Evolutionary conservation across 1,284 basidiomycete genomes (phyloP).

Genomic region (Takashimella koratensis): DNA sequence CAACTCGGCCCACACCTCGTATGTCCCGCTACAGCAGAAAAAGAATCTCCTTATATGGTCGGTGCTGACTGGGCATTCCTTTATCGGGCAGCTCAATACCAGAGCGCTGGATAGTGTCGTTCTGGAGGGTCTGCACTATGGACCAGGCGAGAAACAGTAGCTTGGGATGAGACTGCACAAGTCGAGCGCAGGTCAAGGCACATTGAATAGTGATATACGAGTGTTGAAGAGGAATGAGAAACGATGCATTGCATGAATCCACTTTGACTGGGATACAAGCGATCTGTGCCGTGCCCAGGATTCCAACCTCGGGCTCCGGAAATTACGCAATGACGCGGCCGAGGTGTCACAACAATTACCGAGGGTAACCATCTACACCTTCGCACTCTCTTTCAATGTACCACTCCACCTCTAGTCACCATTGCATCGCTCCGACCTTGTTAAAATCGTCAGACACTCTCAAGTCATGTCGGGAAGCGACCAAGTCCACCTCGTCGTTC

Average conservation of each 20-base stretch:
- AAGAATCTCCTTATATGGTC: not conserved
- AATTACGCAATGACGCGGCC: too few species aligned
- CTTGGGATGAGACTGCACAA: not conserved
- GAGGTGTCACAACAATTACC: too few species aligned
- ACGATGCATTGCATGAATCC: too few species aligned
- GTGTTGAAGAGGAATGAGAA: too few species aligned
- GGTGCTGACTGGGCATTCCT: not conserved
- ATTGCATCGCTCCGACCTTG: too few species aligned
- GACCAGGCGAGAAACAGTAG: constrained; percentile 15
- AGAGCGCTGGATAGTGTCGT: constrained; percentile 28
- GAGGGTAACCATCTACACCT: too few species aligned
- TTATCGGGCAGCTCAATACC: constrained; percentile 30
- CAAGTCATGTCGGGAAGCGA: not conserved
- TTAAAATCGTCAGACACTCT: too few species aligned
- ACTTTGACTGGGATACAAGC: too few species aligned
- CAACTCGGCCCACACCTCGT: constrained; percentile 48
- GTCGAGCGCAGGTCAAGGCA: not conserved
- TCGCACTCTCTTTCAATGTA: too few species aligned
- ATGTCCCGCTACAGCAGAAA: constrained; percentile 5
- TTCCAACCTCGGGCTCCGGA: too few species aligned
- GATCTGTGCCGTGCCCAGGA: too few species aligned
- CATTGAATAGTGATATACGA: not conserved
- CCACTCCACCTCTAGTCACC: too few species aligned
- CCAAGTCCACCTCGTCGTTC: constrained; percentile 40
- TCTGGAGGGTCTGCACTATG: constrained; percentile 22